A percentile compares a stretch with the other conserved stretches of the same genome.
These are phyloP conservation scores for Metarhizium rileyi DNA, from an alignment of 2,329 filamentous ascomycete species.

Conservation along the genomic window DNA sequence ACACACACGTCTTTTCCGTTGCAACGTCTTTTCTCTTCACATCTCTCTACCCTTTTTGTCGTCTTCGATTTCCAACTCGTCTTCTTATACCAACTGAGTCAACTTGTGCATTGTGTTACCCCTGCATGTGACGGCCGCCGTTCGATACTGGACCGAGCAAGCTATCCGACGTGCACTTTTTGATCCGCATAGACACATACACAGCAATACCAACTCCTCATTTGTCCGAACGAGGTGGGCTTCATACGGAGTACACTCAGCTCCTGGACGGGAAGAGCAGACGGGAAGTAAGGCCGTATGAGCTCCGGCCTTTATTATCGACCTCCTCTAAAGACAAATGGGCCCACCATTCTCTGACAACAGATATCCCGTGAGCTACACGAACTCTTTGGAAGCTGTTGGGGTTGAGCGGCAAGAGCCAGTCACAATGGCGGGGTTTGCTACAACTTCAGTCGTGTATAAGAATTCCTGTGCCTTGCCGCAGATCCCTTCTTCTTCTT, in stretches of 20 bases:
- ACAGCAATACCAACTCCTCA: background rate
- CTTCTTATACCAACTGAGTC: background rate
- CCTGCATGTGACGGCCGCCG: background rate
- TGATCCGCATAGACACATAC: background rate
- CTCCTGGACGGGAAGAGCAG: background rate
- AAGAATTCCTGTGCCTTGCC: slow-evolving; percentile 13
- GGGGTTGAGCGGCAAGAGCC: slow-evolving; percentile 20
- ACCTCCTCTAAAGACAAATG: slow-evolving; percentile 13
- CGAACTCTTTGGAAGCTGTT: slow-evolving; percentile 15
- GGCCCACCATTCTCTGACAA: slow-evolving; percentile 19
- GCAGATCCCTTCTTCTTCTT: slow-evolving; percentile 14
- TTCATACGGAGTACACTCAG: background rate
- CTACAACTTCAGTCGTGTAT: slow-evolving; percentile 16
- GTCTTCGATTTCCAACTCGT: background rate
- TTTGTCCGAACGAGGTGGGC: background rate
- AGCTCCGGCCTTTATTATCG: slow-evolving; percentile 9
- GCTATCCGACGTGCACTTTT: background rate
- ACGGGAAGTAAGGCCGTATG: background rate
- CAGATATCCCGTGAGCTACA: slow-evolving; percentile 22
- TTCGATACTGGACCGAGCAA: background rate
- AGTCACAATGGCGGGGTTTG: slow-evolving; percentile 16
- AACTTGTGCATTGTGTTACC: background rate
- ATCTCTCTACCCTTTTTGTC: background rate
- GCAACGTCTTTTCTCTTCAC: background rate
- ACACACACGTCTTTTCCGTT: no score